These are phyloP conservation scores for Cytospora piceae DNA, from an alignment of 2,329 filamentous ascomycete species.

Conservation along the genomic window DNA sequence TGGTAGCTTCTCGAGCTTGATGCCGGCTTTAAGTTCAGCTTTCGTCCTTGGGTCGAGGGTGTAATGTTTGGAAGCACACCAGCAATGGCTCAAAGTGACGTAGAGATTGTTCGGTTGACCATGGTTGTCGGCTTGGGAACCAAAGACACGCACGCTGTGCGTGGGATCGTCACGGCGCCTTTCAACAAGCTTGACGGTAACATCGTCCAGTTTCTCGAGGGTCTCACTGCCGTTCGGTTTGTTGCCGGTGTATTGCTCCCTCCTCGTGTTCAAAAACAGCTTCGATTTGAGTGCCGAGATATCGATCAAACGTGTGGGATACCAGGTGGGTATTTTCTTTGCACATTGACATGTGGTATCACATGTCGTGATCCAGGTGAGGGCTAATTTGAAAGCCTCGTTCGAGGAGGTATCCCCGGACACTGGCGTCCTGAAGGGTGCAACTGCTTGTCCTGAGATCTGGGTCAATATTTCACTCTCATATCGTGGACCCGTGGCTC, in stretches of 20 bases:
- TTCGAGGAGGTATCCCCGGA: neutral
- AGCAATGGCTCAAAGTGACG: conserved; percentile 19
- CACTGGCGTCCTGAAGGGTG: neutral
- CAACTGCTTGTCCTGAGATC: neutral
- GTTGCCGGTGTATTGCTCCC: neutral
- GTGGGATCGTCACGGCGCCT: neutral
- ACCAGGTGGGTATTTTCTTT: neutral
- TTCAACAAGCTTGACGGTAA: conserved; percentile 8
- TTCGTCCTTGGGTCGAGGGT: neutral
- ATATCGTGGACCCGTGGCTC: too few species aligned
- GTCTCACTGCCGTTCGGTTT: neutral
- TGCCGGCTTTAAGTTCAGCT: neutral
- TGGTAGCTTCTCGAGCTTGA: neutral
- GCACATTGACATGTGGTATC: neutral
- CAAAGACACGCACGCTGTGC: neutral
- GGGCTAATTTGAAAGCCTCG: conserved; percentile 1
- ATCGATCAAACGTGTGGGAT: conserved; percentile 12
- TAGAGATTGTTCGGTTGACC: neutral
- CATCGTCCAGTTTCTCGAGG: neutral
- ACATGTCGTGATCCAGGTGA: conserved; percentile 11
- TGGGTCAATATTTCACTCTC: neutral
- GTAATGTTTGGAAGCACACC: neutral
- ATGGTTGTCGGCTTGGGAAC: neutral
- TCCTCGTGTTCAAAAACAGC: neutral
- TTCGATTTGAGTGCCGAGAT: neutral